phyloP scores from a whole-genome alignment of 179 eudicot species.

The Heliamphora pulchella region DNA sequence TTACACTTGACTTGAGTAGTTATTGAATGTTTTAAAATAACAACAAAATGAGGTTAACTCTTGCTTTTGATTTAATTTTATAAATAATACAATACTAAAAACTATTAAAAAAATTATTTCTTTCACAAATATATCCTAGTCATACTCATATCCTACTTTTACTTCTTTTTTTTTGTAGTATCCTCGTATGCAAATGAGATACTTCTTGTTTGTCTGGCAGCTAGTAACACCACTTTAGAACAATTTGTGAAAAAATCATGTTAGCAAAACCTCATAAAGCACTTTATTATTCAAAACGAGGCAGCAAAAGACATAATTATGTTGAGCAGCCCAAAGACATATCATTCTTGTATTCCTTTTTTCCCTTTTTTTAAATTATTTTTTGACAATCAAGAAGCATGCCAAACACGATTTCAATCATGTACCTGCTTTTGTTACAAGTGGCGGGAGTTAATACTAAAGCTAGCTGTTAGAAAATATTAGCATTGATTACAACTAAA shows the following conservation, averaged over 20 bases:
- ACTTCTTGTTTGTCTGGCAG: too few species aligned
- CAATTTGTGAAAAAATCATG: background rate
- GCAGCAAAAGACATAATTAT: background rate
- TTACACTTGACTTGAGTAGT: too few species aligned
- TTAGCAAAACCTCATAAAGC: background rate
- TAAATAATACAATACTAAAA: too few species aligned
- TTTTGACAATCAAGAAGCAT: background rate
- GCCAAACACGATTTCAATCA: background rate
- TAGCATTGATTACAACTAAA: background rate
- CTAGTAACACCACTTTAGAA: too few species aligned
- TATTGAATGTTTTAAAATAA: too few species aligned
- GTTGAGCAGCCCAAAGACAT: slow-evolving; percentile 9
- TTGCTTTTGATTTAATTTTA: too few species aligned
- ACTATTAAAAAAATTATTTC: too few species aligned
- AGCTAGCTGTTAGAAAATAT: background rate
- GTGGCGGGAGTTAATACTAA: background rate
- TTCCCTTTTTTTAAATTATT: background rate
- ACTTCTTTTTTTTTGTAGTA: too few species aligned
- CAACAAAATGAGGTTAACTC: too few species aligned
- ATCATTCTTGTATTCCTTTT: slow-evolving; percentile 3
- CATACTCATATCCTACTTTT: too few species aligned
- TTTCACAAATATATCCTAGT: too few species aligned
- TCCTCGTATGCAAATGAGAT: too few species aligned
- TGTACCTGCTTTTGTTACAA: background rate
- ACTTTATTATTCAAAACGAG: background rate